Evolutionary conservation across 805 yeast genomes (phyloP), one percentile per base, ranked within the genome.

Genomic region (Saccharomycopsis fermentans): DNA sequence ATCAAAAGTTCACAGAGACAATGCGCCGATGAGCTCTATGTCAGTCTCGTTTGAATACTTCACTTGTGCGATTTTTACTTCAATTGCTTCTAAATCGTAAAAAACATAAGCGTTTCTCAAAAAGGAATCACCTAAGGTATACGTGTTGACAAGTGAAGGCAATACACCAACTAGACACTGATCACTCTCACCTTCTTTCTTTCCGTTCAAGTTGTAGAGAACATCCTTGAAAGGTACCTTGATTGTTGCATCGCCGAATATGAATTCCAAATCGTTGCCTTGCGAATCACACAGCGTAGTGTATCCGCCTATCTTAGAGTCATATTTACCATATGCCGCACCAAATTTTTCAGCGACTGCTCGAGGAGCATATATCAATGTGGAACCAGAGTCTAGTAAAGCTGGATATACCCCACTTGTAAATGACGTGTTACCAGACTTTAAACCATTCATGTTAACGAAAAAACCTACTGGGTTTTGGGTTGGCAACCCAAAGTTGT

Each of bases 21-120:
- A 43, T 16, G 24, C 16, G 3, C 17, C 77, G 77, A 65, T 77
- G 79, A 65, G 63, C 36, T 69, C 68, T 36, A 69, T 63, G 24
- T 67, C 62, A 17, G 63, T 58, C 8, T 58, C 57, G 35, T 56
- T 59, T 51, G 62, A 63, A 54, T 63, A 68, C 50, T 70, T 71
- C 1, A 76, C 83, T 66, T 77, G 80, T 17, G 83, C 87, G 65
- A 85, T 64, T 4, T 87, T 81, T 36, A 86, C 71, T 64, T 80
- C 75, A 52, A 70, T 70, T 65, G 77, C 77, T 34, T 82, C 87
- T 55, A 83, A 70, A 68, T 86, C 86, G 68, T 78, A 83, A 8
- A 84, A 88, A 29, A 81, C 75, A 67, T 84, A 85, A 1, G 84
- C 83, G 58, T 78, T 74, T 54, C 82, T 73, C 60, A 83, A 71